Conservation (phyloP, 202 grass and related monocot species). For the Cymbopogon flexuosus region DNA sequence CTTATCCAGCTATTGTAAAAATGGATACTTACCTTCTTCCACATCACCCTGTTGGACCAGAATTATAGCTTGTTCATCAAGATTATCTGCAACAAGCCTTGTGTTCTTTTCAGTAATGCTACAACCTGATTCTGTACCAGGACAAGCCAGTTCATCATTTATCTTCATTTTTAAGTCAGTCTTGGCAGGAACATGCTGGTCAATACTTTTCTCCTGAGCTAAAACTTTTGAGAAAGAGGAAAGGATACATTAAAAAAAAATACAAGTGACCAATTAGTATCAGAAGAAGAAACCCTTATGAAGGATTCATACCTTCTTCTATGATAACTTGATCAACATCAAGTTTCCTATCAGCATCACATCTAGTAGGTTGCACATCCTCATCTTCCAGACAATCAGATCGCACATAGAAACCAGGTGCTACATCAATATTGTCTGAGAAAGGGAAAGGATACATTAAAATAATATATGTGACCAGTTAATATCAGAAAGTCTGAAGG, state of each 20-base stretch:
- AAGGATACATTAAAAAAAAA: not conserved
- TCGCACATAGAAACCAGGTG: too few relatives aligned
- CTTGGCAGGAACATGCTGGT: not conserved
- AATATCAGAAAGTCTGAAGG: too few relatives aligned
- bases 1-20: not conserved
- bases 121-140: constrained; percentile 13
- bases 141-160: not conserved
- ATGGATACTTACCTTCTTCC: constrained; percentile 18
- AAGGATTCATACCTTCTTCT: not conserved
- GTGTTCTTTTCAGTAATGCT: not conserved
- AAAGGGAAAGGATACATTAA: too few relatives aligned
- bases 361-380: too few relatives aligned
- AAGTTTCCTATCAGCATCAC: too few relatives aligned
- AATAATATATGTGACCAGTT: too few relatives aligned
- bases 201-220: not conserved
- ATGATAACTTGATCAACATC: too few relatives aligned
- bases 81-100: not conserved
- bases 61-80: constrained; percentile 1
- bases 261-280: not conserved
- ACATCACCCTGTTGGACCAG: constrained; percentile 9
- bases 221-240: not conserved
- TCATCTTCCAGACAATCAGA: not conserved
- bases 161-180: not conserved
- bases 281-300: not conserved
- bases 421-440: too few relatives aligned